Percentiles rank a stretch among this genome's conserved stretches.
These are phyloP conservation scores for Polyplosphaeria fusca DNA, from an alignment of 495 filamentous ascomycete genomes.

Conservation along the genomic window DNA sequence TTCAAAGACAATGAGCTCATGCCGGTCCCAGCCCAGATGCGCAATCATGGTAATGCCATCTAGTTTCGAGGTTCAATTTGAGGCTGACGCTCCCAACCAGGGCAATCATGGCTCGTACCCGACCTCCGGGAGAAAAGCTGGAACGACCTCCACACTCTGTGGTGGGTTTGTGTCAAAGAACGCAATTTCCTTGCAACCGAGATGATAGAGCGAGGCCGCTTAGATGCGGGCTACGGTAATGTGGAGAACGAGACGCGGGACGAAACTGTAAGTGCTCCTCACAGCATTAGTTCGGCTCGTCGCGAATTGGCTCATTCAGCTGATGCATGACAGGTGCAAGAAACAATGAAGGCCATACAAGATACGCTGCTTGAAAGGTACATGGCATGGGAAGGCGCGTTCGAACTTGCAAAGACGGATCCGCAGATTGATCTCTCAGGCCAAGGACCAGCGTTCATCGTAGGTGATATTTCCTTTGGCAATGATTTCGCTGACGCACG, in stretches of 20 bases:
- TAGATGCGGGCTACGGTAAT: slow-evolving; percentile 66
- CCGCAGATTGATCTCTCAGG: slow-evolving; percentile 55
- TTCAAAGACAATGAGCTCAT: slow-evolving; percentile 67
- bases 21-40: slow-evolving; percentile 63
- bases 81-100: slow-evolving; percentile 41
- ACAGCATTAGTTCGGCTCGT: not conserved
- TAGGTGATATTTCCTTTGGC: no score
- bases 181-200: slow-evolving; percentile 85
- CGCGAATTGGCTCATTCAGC: not conserved
- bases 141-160: slow-evolving; percentile 88
- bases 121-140: slow-evolving; percentile 86
- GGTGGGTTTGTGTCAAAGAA: slow-evolving; percentile 95
- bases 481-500: no score
- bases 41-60: slow-evolving; percentile 55
- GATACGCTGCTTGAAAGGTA: slow-evolving; percentile 81
- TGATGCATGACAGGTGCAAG: slow-evolving; percentile 49
- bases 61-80: not conserved
- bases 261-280: slow-evolving; percentile 52
- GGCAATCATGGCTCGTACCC: slow-evolving; percentile 79
- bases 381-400: slow-evolving; percentile 86
- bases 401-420: slow-evolving; percentile 64
- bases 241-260: slow-evolving; percentile 60
- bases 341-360: slow-evolving; percentile 76
- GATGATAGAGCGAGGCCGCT: slow-evolving; percentile 58
- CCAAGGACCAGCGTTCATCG: slow-evolving; percentile 47